Percentiles rank a stretch among this genome's conserved stretches.
These are phyloP conservation scores for Backusella parvicylindrica DNA, from an alignment of 192 early-diverging fungal genomes.

Conservation along the genomic window DNA sequence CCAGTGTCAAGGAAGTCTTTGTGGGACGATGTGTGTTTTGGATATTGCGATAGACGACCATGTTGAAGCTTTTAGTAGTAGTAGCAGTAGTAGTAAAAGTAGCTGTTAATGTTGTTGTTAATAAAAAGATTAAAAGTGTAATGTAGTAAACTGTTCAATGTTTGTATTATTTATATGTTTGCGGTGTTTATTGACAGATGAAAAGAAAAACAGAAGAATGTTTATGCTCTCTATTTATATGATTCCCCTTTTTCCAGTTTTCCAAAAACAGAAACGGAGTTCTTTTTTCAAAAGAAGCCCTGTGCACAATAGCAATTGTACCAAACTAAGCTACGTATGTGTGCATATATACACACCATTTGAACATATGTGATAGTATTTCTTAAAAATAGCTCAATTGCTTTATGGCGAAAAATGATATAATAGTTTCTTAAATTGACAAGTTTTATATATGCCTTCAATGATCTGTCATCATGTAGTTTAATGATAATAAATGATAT, in stretches of 20 bases:
- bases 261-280: constrained; percentile 6
- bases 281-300: not conserved
- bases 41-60: constrained; percentile 25
- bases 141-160: not conserved
- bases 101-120: too few relatives aligned
- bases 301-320: not conserved
- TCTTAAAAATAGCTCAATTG: not conserved
- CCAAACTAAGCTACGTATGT: not conserved
- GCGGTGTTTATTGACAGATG: not conserved
- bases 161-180: not conserved
- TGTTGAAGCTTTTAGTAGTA: not conserved
- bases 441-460: not conserved
- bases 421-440: constrained; percentile 4
- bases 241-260: constrained; percentile 3
- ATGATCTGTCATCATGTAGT: constrained; percentile 1
- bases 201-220: constrained; percentile 7
- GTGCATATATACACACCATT: not conserved
- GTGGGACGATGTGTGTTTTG: constrained; percentile 30
- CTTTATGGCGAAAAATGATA: not conserved
- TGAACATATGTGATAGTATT: not conserved
- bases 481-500: not conserved
- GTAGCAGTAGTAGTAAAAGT: too few relatives aligned
- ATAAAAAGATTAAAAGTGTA: not conserved
- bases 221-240: constrained; percentile 1
- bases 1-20: constrained; percentile 61